Evolutionary conservation across 805 yeast genomes (phyloP).

Genomic region (Myxozyma kluyveri): DNA sequence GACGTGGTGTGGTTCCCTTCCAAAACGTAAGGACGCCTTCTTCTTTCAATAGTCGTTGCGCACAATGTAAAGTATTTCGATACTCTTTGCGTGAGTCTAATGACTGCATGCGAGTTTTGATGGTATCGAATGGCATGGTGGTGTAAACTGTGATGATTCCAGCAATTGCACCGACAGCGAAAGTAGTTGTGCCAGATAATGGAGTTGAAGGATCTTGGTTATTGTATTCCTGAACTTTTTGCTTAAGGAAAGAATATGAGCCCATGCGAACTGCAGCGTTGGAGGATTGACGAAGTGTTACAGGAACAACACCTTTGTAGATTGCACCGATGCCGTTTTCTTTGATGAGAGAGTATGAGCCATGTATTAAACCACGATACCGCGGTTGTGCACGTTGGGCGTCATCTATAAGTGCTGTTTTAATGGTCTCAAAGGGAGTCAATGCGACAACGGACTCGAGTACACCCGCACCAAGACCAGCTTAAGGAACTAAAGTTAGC

Average conservation of each 20-base stretch:
- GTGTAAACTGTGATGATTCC: conserved; percentile 87
- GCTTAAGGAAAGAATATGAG: conserved; percentile 82
- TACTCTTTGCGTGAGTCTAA: conserved; percentile 72
- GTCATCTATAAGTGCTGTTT: conserved; percentile 93
- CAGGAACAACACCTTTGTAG: conserved; percentile 88
- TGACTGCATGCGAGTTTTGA: conserved; percentile 96
- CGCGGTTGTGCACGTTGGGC: conserved; percentile 72
- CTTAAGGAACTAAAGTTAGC: conserved; percentile 37
- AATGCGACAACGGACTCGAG: conserved; percentile 89
- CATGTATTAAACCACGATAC: conserved; percentile 61
- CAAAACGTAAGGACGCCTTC: conserved; percentile 91
- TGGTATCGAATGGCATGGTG: conserved; percentile 94
- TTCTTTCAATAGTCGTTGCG: conserved; percentile 69
- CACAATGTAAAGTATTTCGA: conserved; percentile 76
- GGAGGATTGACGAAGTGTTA: conserved; percentile 91
- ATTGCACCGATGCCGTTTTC: conserved; percentile 83
- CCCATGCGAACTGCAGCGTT: conserved; percentile 94
- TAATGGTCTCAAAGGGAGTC: conserved; percentile 95
- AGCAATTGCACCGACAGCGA: conserved; percentile 84
- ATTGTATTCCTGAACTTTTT: conserved; percentile 21
- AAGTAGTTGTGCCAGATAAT: conserved; percentile 73
- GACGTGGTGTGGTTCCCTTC: conserved; percentile 97
- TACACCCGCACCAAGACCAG: conserved; percentile 97
- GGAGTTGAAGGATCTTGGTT: conserved; percentile 61
- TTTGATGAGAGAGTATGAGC: conserved; percentile 60